Percentiles rank a stretch among this genome's conserved stretches.
Evolutionary conservation across 495 filamentous ascomycete genomes (phyloP).

Genomic region (Aspergillus baeticus): DNA sequence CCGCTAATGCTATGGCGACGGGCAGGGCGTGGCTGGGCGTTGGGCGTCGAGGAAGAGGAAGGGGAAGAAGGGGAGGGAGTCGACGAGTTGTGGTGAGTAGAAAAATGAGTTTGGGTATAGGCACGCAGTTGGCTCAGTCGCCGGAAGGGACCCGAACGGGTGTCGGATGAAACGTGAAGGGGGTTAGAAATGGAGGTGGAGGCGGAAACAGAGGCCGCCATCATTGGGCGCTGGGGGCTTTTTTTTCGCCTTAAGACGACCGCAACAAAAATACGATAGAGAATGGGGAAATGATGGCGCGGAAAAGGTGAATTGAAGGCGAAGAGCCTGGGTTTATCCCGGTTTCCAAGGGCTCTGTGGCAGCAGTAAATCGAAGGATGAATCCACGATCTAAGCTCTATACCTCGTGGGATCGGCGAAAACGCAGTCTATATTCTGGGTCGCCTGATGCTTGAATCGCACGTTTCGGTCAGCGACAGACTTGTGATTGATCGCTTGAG

Average conservation of each 20-base stretch:
- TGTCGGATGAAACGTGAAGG: slow-evolving; percentile 25
- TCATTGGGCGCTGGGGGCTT: slow-evolving; percentile 26
- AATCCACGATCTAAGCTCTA: not conserved
- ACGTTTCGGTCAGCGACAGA: slow-evolving; percentile 13
- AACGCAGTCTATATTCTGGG: slow-evolving; percentile 17
- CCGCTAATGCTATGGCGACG: slow-evolving; percentile 36
- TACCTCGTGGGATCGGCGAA: slow-evolving; percentile 16
- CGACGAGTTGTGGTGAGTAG: slow-evolving; percentile 44
- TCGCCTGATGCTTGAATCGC: slow-evolving; percentile 1
- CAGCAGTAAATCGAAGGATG: not conserved
- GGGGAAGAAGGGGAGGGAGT: slow-evolving; percentile 45
- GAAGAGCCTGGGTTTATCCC: not conserved
- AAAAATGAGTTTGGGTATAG: slow-evolving; percentile 66
- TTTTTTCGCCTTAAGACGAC: slow-evolving; percentile 5
- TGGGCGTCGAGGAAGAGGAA: slow-evolving; percentile 7
- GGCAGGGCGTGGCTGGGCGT: slow-evolving; percentile 24
- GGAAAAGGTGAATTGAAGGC: not conserved
- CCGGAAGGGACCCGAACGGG: slow-evolving; percentile 61
- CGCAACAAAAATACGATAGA: slow-evolving; percentile 2
- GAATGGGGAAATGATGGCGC: not conserved
- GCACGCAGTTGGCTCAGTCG: slow-evolving; percentile 72
- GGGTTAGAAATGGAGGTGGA: slow-evolving; percentile 35
- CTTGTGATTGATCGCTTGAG: not conserved
- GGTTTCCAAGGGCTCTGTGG: not conserved
- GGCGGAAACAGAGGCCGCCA: slow-evolving; percentile 42